Conservation (phyloP, 225 moss, liverwort and hornwort species). For the Anthoceros angustus region DNA sequence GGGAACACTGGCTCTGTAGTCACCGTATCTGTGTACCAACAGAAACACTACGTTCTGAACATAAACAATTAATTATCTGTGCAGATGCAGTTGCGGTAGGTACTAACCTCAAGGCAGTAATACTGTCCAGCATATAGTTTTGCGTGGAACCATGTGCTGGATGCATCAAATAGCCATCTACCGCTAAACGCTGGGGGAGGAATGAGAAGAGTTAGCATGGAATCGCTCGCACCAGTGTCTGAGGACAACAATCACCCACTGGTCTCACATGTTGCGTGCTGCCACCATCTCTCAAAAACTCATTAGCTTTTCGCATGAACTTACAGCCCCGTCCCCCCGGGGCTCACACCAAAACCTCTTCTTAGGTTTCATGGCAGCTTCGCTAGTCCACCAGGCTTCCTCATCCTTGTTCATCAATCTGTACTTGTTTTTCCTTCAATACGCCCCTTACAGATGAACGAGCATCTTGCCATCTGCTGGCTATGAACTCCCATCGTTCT, state of each 20-base stretch:
- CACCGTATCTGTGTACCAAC: not conserved
- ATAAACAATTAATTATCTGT: not conserved
- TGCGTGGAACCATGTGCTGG: slow-evolving; percentile 67
- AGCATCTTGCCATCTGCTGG: too few species aligned
- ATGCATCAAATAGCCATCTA: slow-evolving; percentile 7
- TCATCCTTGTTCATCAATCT: too few species aligned
- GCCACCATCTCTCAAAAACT: slow-evolving; percentile 69
- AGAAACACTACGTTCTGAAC: not conserved
- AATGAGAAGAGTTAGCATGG: not conserved
- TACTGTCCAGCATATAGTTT: slow-evolving; percentile 63
- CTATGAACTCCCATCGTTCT: too few species aligned
- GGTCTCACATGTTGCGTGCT: slow-evolving; percentile 36
- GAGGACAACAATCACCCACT: not conserved
- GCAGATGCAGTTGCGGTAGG: not conserved
- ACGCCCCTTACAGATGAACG: too few species aligned
- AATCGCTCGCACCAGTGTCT: not conserved
- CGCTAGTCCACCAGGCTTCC: too few species aligned
- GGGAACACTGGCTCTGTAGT: not conserved
- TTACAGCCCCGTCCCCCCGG: too few species aligned
- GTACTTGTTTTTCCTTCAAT: too few species aligned
- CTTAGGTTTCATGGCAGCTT: too few species aligned
- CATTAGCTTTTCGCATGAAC: slow-evolving; percentile 70
- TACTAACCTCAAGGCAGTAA: slow-evolving; percentile 47
- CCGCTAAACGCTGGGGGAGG: not conserved
- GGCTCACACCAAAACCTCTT: too few species aligned